These are phyloP conservation scores for Histomonas meleagridis DNA, from an alignment of 208 protist species.

Conservation along the genomic window DNA sequence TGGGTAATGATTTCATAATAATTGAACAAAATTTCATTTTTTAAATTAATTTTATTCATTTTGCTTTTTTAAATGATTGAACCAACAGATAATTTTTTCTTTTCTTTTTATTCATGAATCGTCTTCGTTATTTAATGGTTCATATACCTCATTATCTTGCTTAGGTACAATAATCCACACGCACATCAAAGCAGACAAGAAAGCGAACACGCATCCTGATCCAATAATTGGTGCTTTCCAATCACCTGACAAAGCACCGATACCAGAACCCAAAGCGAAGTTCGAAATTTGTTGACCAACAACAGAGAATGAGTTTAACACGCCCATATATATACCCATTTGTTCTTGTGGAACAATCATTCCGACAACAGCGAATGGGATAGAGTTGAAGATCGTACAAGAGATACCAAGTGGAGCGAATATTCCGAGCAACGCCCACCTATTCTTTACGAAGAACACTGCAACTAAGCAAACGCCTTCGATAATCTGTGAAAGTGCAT, in stretches of 20 bases:
- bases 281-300: neutral
- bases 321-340: neutral
- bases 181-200: neutral
- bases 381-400: neutral
- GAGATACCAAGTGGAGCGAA: neutral
- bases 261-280: neutral
- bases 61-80: no score
- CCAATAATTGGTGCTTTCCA: neutral
- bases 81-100: no score
- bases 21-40: no score
- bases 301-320: neutral
- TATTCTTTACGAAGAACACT: neutral
- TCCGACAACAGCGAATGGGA: constrained; percentile 11
- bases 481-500: neutral
- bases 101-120: no score
- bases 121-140: neutral
- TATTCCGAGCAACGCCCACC: neutral
- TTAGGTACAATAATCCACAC: neutral
- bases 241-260: neutral
- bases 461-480: neutral
- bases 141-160: neutral
- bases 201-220: neutral
- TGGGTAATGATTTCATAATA: no score
- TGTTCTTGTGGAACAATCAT: neutral
- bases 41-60: no score